Conservation (phyloP, 371 early-diverging fungal genomes). For the Hamiltosporidium magnivora region DNA sequence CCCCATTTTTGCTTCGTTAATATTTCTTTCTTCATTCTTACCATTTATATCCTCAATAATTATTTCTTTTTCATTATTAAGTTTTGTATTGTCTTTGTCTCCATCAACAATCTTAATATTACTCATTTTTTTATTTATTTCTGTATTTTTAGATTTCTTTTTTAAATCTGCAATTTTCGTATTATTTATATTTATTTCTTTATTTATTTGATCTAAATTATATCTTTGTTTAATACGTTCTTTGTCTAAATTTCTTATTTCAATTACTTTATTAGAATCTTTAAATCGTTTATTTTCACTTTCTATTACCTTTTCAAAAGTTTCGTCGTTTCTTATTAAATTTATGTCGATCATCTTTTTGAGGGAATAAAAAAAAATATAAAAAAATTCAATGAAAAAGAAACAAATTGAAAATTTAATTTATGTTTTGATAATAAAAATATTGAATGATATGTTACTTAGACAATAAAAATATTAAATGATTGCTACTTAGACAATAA, state of each 20-base stretch:
- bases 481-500: too few species aligned
- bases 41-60: background rate
- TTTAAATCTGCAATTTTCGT: slow-evolving; percentile 20
- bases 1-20: background rate
- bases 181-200: slow-evolving; percentile 34
- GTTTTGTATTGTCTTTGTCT: background rate
- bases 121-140: background rate
- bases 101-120: background rate
- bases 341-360: slow-evolving; percentile 34
- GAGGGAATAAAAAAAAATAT: too few species aligned
- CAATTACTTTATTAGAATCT: slow-evolving; percentile 17
- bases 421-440: too few species aligned
- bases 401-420: too few species aligned
- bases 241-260: slow-evolving; percentile 31
- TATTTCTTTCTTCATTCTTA: background rate
- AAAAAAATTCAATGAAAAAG: too few species aligned
- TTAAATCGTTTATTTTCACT: slow-evolving; percentile 45
- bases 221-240: slow-evolving; percentile 33
- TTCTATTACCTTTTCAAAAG: slow-evolving; percentile 12
- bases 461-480: too few species aligned
- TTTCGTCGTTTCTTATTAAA: slow-evolving; percentile 28
- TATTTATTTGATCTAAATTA: slow-evolving; percentile 43
- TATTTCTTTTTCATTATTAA: background rate
- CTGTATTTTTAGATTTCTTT: slow-evolving; percentile 21
- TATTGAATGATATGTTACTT: too few species aligned